Base-by-base conservation (phyloP, 768 basidiomycete genomes). In the Lactarius hatsudake region DNA sequence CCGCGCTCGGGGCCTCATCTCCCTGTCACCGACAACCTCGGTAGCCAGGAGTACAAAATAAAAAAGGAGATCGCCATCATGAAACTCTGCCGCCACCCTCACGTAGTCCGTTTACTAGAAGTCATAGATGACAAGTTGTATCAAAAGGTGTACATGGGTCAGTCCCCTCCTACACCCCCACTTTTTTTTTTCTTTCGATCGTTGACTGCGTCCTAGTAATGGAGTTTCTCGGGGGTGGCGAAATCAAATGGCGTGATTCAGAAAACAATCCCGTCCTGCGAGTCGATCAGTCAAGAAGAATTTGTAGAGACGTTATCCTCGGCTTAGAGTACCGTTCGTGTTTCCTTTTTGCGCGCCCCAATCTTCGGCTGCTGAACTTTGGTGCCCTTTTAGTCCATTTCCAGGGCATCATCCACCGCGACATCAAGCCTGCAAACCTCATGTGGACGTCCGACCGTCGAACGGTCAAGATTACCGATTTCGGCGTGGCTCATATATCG, bases 381-480 rank as follows among this genome's bases (percentile, higher is more conserved):
- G 18, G 36, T 38, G 12, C 43, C 4, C 42, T 10, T 64, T n/a
- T 74, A 98, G 96, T 99, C 1, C 97, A 99, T 75, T 86, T 90
- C 73, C 95, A 98, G 74, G 97, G 96, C 28, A 98, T 99, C 76
- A 98, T 99, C 59, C 97, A 99, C 78, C 93, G 97, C 65, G 97
- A 99, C 79, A 98, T 99, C 81, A 99, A 99, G 75, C 97, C 97
- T 32, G 93, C 95, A 56, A 99, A 99, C 77, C 87, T 99, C 28
- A 84, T 99, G 34, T 94, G 93, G 88, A 90, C 91, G 3, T 83
- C 84, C 32, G 91, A 96, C 79, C 88, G 92, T 62, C 85, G 86
- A 66, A 86, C 85, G 65, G 96, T 98, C 78, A 99, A 99, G 79
- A 98, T 99, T 68, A 94, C 90, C 32, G 97, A 99, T 78, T 98